A percentile compares a stretch with the other conserved stretches of the same genome.
These are phyloP conservation scores for Austroboletus eburneus DNA, from an alignment of 768 basidiomycete genomes.

Conservation along the genomic window DNA sequence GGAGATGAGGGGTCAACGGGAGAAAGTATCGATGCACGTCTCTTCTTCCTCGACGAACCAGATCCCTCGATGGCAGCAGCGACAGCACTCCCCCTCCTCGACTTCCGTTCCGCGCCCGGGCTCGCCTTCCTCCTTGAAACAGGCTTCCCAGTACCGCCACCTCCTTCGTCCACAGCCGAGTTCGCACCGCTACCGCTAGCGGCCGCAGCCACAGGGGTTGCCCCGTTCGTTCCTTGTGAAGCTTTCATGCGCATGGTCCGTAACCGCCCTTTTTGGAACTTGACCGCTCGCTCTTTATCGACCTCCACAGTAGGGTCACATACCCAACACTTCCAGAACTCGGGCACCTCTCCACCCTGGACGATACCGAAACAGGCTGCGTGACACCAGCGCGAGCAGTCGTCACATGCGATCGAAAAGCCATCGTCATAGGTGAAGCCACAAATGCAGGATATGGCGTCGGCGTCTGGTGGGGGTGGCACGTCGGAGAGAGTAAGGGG, in stretches of 20 bases:
- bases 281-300: conserved; percentile 46
- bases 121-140: conserved; percentile 34
- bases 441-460: conserved; percentile 71
- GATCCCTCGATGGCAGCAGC: conserved; percentile 35
- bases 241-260: conserved; percentile 28
- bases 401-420: conserved; percentile 81
- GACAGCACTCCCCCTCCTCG: conserved; percentile 32
- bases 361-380: conserved; percentile 70
- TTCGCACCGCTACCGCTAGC: conserved; percentile 15
- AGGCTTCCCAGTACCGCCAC: conserved; percentile 18
- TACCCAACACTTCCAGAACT: conserved; percentile 73
- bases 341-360: conserved; percentile 52
- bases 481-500: conserved; percentile 12
- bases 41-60: conserved; percentile 33
- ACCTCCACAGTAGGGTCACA: conserved; percentile 49
- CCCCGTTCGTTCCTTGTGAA: conserved; percentile 25
- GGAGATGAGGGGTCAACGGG: conserved; percentile 18
- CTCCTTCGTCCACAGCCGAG: conserved; percentile 16
- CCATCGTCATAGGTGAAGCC: conserved; percentile 73
- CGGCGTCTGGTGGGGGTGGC: conserved; percentile 34
- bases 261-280: conserved; percentile 40
- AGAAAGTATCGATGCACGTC: conserved; percentile 36
- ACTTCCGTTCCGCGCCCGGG: conserved; percentile 38
- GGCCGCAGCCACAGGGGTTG: conserved; percentile 12
- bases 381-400: conserved; percentile 81